Conservation (phyloP, 202 grass and related monocot genomes). For the Eragrostis tef region DNA sequence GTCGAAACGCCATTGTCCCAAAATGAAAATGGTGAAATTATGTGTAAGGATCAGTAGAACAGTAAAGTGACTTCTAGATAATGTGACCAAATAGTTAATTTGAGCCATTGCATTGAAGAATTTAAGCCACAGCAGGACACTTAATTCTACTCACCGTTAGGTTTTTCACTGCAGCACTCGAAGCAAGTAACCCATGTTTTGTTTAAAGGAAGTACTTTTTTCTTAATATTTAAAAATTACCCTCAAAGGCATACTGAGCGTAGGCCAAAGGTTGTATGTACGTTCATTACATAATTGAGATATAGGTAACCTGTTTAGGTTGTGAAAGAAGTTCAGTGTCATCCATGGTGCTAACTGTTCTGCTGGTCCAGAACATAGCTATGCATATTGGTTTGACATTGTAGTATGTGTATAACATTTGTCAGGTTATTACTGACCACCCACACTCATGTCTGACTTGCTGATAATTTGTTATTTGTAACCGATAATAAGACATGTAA, state of each 20-base stretch:
- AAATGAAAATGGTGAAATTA: too few relatives aligned
- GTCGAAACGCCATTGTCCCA: too few relatives aligned
- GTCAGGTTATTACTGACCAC: neutral
- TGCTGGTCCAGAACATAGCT: neutral
- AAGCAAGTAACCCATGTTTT: neutral
- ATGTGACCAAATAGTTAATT: slow-evolving; percentile 2
- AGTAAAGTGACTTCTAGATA: neutral
- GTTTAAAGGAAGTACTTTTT: neutral
- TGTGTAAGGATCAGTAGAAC: neutral
- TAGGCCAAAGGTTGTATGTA: neutral
- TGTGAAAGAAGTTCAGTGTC: neutral
- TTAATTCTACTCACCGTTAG: neutral
- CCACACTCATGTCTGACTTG: neutral
- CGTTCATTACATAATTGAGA: neutral
- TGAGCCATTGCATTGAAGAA: neutral
- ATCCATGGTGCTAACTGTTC: neutral
- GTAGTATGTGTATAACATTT: neutral
- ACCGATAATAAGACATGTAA: too few relatives aligned
- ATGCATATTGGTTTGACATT: neutral
- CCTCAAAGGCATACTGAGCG: neutral
- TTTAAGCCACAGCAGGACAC: neutral
- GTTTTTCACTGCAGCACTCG: neutral
- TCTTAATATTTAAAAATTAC: neutral
- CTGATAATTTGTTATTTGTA: neutral
- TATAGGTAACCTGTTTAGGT: neutral